Base-by-base conservation (phyloP, 1,139 yeast genomes). In the Suhomyces atakaporum region DNA sequence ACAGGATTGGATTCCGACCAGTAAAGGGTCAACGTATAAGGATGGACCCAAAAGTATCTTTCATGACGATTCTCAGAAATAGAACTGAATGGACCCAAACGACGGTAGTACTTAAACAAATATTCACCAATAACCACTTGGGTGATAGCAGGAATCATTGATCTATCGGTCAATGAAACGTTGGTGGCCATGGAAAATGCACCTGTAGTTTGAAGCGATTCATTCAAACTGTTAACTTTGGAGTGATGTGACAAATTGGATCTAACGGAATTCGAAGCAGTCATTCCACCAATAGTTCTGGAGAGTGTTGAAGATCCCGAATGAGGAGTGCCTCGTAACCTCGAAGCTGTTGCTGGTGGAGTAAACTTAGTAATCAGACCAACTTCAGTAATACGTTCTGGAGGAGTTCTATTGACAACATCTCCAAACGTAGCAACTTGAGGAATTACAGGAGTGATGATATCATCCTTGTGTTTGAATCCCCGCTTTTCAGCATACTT, bases 41-140 rank as follows among this genome's bases (percentile, higher is more conserved):
- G 98, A 62, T 92, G 96, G 27, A 92, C 81, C 97, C 97, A 92
- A 74, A 92, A 92, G 62, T 81, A 92, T 46, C 97, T 75, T 56
- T 85, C 94, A 55, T 92, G 98, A 42, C 97, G 77, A 34, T 77
- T 77, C 39, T 85, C 92, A 0, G 94, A 77, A 29, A 88, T 76
- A 1, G 88, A 78, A 35, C 84, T 77, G 38, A 87, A 72, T 11
- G 88, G 84, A 9, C 94, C 87, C 40, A 85, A 66, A 43, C 81
- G 77, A 36, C 95, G 80, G 59, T 84, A 87, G 58, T 92, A 90
- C 60, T 92, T 92, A 76, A 76, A 84, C 44, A 89, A 68, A 48
- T 81, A 88, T 58, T 90, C 97, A 39, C 98, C 98, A 60, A 90
- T 85, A 33, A 92, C 90, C 6, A 94, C 84, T 59, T 89, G 96